phyloP scores from a whole-genome alignment of 352 stramenopile genomes.

The Globisporangium carolinianum region DNA sequence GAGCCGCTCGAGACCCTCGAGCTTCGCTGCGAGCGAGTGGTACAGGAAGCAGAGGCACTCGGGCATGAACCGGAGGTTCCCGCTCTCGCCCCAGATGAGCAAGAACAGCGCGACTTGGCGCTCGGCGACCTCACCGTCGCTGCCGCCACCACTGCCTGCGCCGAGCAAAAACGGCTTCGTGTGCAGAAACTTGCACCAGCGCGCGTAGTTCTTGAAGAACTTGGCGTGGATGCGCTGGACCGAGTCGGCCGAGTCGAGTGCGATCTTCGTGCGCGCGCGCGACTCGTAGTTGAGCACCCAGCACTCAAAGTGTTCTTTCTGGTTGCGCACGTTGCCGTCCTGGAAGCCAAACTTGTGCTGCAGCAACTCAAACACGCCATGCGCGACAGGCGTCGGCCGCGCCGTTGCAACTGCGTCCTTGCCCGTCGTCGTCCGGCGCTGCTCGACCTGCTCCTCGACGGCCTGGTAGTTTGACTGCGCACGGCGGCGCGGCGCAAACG shows the following conservation, averaged over 20 bases:
- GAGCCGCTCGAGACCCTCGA: constrained; percentile 49
- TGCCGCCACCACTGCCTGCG: too few species aligned
- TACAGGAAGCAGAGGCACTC: constrained; percentile 87
- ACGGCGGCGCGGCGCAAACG: constrained; percentile 30
- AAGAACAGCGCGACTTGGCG: constrained; percentile 75
- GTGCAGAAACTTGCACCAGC: constrained; percentile 93
- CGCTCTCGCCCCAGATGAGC: constrained; percentile 81
- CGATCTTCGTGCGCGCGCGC: constrained; percentile 21
- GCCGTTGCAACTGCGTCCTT: constrained; percentile 34
- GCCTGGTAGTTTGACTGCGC: constrained; percentile 78
- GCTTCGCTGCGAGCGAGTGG: constrained; percentile 69
- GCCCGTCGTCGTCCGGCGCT: constrained; percentile 8
- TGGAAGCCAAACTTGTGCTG: constrained; percentile 86
- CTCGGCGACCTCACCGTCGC: constrained; percentile 22
- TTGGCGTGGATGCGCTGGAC: constrained; percentile 87
- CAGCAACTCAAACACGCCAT: constrained; percentile 69
- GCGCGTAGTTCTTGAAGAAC: constrained; percentile 90
- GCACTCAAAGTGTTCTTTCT: constrained; percentile 81
- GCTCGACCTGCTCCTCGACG: constrained; percentile 28
- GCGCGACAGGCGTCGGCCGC: constrained; percentile 7
- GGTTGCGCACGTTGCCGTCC: constrained; percentile 76
- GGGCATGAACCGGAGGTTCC: constrained; percentile 85
- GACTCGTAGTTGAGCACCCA: constrained; percentile 84
- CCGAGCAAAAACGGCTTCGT: constrained; percentile 41
- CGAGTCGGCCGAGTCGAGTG: constrained; percentile 44